phyloP scores from a whole-genome alignment of 805 yeast genomes.

The Kodamaea neixiangensis region DNA sequence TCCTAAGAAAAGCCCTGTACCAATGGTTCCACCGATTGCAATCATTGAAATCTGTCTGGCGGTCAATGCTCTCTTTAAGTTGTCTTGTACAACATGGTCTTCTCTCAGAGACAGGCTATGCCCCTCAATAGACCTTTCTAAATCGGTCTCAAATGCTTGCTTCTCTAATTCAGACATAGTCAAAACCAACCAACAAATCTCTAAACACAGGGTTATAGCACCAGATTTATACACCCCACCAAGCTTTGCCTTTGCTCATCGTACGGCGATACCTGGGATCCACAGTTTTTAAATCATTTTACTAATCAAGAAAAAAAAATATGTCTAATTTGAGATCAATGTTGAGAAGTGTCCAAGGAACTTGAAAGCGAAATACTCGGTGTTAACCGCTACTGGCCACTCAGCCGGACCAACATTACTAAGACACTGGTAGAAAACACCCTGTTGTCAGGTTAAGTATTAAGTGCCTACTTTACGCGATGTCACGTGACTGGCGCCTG shows the following conservation, averaged over 20 bases:
- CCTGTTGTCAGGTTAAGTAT: no score
- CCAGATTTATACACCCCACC: no score
- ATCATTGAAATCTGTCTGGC: slow-evolving; percentile 19
- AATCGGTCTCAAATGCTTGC: slow-evolving; percentile 1
- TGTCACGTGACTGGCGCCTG: no score
- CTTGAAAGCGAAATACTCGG: no score
- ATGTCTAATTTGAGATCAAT: neutral
- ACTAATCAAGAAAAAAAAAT: neutral
- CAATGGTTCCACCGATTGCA: slow-evolving; percentile 23
- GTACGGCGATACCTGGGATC: neutral
- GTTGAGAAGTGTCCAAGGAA: no score
- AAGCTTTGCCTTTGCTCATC: neutral
- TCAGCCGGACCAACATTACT: no score
- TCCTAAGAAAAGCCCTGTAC: slow-evolving; percentile 28
- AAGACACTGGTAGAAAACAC: no score
- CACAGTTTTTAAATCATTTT: neutral
- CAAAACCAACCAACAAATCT: no score
- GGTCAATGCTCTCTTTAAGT: slow-evolving; percentile 16
- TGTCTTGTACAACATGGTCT: neutral
- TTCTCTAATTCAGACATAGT: neutral
- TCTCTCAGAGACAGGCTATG: neutral
- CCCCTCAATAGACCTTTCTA: slow-evolving; percentile 12
- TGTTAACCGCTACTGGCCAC: no score
- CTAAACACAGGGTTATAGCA: no score
- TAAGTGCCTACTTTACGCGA: no score